Evolutionary conservation across 208 protist genomes (phyloP), one percentile per base, ranked within the genome.

Genomic region (Crithidia mellificae): DNA sequence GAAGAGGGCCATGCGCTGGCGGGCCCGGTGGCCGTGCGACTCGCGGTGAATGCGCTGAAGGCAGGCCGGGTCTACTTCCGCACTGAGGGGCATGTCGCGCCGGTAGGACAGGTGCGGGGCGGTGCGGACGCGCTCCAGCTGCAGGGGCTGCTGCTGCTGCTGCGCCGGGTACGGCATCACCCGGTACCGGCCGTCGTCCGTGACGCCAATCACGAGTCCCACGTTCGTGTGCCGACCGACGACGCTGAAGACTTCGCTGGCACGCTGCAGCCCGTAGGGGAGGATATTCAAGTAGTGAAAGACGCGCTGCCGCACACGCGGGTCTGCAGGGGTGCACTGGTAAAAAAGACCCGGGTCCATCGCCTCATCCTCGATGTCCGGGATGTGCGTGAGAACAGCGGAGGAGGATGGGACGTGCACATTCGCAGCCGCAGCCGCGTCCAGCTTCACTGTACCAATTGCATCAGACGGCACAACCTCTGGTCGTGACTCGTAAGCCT

Each of bases 281-380:
- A 90, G 55, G n/a, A 91, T 69, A 53, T 88, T 81, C 71, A 85
- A 76, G 39, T 68, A 63, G 59, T 88, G 77, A 58, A 91, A 91
- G 12, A 73, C 52, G 15, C 51, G 68, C 71, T 88, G 78, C 12
- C 55, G 66, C 14, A 89, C 36, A 7, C 68, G 73, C 2, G 49
- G 39, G 20, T 76, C 67, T 0, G 61, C 62, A 2, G 80, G 74
- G 25, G 71, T 67, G 63, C 84, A 93, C 22, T 65, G 59, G 63
- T 87, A 93, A n/a, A 62, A 67, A 4, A 76, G 11, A 20, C 15
- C 14, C 6, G 54, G 24, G 15, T 41, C 12, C 27, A 55, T 44
- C 17, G 74, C 57, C 59, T 78, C 73, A 41, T 64, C 64, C 29
- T 74, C 72, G 54, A 30, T 12, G 25, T 73, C 53, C 2, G 68